Evolutionary conservation across 768 basidiomycete genomes (phyloP).

Genomic region (Kwoniella dendrophila): DNA sequence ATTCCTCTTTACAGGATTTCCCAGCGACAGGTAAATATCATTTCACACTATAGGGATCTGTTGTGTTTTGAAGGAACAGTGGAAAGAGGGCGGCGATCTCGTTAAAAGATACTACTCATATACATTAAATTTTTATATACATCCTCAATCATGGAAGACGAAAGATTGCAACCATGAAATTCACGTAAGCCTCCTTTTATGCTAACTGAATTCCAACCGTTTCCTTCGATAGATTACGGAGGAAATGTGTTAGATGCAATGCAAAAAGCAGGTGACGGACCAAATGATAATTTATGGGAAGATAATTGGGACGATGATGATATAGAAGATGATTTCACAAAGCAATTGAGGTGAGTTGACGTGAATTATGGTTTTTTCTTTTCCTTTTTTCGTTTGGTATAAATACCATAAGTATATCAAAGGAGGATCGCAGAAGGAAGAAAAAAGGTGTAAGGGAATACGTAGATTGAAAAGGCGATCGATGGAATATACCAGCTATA

Average conservation of each 20-base stretch:
- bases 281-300: slow-evolving; percentile 94
- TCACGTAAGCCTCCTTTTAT: too few relatives aligned
- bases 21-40: slow-evolving; percentile 69
- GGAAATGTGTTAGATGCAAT: slow-evolving; percentile 67
- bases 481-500: too few relatives aligned
- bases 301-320: slow-evolving; percentile 99
- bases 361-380: not conserved
- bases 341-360: slow-evolving; percentile 81
- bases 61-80: too few relatives aligned
- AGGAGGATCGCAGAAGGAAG: too few relatives aligned
- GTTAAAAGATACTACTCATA: too few relatives aligned
- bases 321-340: slow-evolving; percentile 94
- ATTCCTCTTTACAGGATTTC: slow-evolving; percentile 66
- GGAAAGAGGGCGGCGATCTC: too few relatives aligned
- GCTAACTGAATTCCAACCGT: not conserved
- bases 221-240: slow-evolving; percentile 25
- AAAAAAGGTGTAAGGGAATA: too few relatives aligned
- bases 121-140: too few relatives aligned
- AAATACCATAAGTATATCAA: too few relatives aligned
- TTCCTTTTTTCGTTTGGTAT: not conserved
- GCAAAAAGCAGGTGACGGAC: slow-evolving; percentile 74
- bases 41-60: not conserved
- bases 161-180: too few relatives aligned
- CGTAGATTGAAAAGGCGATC: too few relatives aligned
- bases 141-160: too few relatives aligned